These are phyloP conservation scores for Vigna radiata DNA, from an alignment of 306 rosid species.

Conservation along the genomic window DNA sequence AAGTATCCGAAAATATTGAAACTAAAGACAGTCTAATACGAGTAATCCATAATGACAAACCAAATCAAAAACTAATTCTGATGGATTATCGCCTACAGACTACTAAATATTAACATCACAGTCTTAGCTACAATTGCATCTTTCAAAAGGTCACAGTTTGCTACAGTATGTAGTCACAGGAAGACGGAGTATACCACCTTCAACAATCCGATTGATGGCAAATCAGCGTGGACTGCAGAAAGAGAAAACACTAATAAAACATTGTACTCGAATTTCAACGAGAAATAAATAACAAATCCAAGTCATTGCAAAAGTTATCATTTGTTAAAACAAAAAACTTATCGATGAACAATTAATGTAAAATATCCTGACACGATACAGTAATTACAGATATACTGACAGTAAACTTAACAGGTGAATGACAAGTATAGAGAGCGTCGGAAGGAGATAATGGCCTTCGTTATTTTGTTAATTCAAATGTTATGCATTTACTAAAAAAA, in stretches of 20 bases:
- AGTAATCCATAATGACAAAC: slow-evolving; percentile 38
- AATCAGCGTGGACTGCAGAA: slow-evolving; percentile 71
- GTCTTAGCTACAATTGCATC: slow-evolving; percentile 1
- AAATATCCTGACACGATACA: not conserved
- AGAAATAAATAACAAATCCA: not conserved
- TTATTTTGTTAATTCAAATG: too few relatives aligned
- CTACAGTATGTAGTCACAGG: slow-evolving; percentile 24
- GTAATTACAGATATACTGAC: not conserved
- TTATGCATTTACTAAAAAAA: too few relatives aligned
- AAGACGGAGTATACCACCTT: slow-evolving; percentile 23
- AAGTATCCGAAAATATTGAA: not conserved
- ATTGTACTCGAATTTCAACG: slow-evolving; percentile 24
- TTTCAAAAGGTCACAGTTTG: slow-evolving; percentile 17
- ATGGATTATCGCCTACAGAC: slow-evolving; percentile 8
- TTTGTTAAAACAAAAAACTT: not conserved
- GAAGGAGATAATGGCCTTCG: not conserved
- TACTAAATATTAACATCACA: slow-evolving; percentile 42
- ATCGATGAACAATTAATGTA: not conserved
- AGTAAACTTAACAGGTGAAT: not conserved
- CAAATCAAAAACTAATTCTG: slow-evolving; percentile 34
- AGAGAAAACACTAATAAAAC: slow-evolving; percentile 31
- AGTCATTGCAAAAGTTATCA: not conserved
- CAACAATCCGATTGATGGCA: not conserved
- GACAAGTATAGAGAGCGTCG: not conserved
- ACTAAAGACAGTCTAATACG: not conserved